Evolutionary conservation across 2,329 filamentous ascomycete species (phyloP), one percentile per base, ranked within the genome.

Genomic region (Beauveria scarabaeidicola): DNA sequence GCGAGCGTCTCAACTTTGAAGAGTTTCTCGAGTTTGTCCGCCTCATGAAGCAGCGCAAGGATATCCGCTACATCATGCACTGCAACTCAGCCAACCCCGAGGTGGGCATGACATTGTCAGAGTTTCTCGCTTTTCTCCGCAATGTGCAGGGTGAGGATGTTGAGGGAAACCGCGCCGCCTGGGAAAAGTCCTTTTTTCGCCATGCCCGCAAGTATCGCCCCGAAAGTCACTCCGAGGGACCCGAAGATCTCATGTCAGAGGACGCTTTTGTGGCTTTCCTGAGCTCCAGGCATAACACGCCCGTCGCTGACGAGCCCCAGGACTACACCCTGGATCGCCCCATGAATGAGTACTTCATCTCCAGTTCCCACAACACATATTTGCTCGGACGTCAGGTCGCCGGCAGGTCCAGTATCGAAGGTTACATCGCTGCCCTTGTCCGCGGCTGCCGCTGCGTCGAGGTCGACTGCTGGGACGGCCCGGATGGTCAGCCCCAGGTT

Each of bases 291-390:
- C 81, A 85, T 66, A 96, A 95, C 68, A 79, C 84, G 2, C 80
- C 89, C 2, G 81, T 91, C 46, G 75, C 81, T 29, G 81, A 82
- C 46, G 79, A 82, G 62, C 81, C 83, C n/a, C 73, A 81, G 13
- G 75, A 84, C 29, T 84, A 85, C 59, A 77, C 77, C 6, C 83
- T 97, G 58, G 86, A 96, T 69, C 85, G 89, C 25, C 94, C 94
- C 0, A 78, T 97, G 71, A 96, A 96, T 70, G 93, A 97, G 70
- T 99, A 99, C 73, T 97, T 91, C 77, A 94, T 99, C 65, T 97
- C 93, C 1, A 97, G 92, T 76, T 97, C 94, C 1, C 94, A 99
- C 79, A 99, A 99, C 74, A 99, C 94, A 0, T 99, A 99, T 69
- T 85, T 99, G 1, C 80, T 95, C 5, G 94, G 94, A 15, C 87